Evolutionary conservation across 169 alveolate genomes (phyloP).

Genomic region (Babesia caballi): DNA sequence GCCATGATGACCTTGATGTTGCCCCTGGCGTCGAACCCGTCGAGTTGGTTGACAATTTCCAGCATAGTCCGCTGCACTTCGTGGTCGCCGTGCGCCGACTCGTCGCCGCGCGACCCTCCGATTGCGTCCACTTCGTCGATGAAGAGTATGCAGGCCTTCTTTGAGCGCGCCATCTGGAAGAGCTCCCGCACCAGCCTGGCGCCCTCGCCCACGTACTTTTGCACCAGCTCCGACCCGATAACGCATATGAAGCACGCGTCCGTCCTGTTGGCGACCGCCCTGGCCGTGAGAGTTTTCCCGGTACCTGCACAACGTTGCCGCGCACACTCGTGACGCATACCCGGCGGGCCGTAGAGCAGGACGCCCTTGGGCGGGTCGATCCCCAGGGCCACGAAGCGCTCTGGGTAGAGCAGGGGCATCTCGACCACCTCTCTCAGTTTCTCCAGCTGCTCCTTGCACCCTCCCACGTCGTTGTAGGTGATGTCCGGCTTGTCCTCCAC

Average conservation of each 20-base stretch:
- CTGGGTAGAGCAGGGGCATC: slow-evolving; percentile 98
- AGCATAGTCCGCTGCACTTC: slow-evolving; percentile 99
- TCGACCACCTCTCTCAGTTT: slow-evolving; percentile 97
- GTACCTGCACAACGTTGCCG: slow-evolving; percentile 40
- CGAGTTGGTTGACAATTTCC: slow-evolving; percentile 98
- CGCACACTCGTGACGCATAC: slow-evolving; percentile 87
- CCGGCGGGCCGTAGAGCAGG: slow-evolving; percentile 98
- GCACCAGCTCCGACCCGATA: slow-evolving; percentile 98
- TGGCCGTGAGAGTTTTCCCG: slow-evolving; percentile 97
- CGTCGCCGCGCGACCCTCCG: slow-evolving; percentile 92
- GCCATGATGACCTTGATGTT: slow-evolving; percentile 97
- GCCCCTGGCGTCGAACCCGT: slow-evolving; percentile 99
- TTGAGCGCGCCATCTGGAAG: slow-evolving; percentile 95
- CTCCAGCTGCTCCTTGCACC: slow-evolving; percentile 97
- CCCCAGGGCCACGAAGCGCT: slow-evolving; percentile 95
- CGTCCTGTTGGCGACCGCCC: slow-evolving; percentile 99
- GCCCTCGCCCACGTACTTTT: slow-evolving; percentile 99
- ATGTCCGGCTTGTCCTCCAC: slow-evolving; percentile 99
- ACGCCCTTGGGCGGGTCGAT: slow-evolving; percentile 99
- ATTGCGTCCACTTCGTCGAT: slow-evolving; percentile 98
- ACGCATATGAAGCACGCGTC: slow-evolving; percentile 98
- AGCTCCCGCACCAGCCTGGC: slow-evolving; percentile 98
- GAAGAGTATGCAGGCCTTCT: slow-evolving; percentile 96
- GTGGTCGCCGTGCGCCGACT: slow-evolving; percentile 92
- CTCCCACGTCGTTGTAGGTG: slow-evolving; percentile 99